These are phyloP conservation scores for Podosphaera leucotricha DNA, from an alignment of 2,329 filamentous ascomycete species.

Conservation along the genomic window DNA sequence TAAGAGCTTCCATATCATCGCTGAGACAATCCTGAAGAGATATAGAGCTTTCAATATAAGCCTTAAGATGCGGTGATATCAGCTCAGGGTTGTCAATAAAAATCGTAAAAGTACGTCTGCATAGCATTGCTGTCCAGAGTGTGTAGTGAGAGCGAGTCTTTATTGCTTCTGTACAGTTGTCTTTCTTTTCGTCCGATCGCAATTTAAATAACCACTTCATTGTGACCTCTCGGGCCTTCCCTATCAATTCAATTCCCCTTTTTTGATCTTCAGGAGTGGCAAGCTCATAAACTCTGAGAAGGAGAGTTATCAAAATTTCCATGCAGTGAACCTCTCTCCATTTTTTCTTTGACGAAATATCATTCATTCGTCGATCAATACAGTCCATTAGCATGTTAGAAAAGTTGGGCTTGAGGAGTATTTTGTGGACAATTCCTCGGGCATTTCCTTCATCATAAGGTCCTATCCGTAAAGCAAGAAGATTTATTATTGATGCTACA, in stretches of 20 bases:
- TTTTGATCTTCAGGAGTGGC: slow-evolving; percentile 3
- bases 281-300: slow-evolving; percentile 19
- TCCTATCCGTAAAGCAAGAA: slow-evolving; percentile 31
- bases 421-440: slow-evolving; percentile 23
- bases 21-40: slow-evolving; percentile 23
- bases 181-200: slow-evolving; percentile 20
- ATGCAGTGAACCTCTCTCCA: slow-evolving; percentile 36
- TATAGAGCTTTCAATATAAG: slow-evolving; percentile 19
- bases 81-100: slow-evolving; percentile 2
- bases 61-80: slow-evolving; percentile 6
- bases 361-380: slow-evolving; percentile 21
- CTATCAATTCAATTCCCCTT: slow-evolving; percentile 16
- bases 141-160: slow-evolving; percentile 21
- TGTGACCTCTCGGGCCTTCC: slow-evolving; percentile 20
- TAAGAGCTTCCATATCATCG: slow-evolving; percentile 17
- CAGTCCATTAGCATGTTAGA: slow-evolving; percentile 23
- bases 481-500: slow-evolving; percentile 24
- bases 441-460: slow-evolving; percentile 17
- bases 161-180: slow-evolving; percentile 17
- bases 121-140: slow-evolving; percentile 31
- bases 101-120: slow-evolving; percentile 21
- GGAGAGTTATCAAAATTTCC: slow-evolving; percentile 29
- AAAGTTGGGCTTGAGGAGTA: slow-evolving; percentile 26
- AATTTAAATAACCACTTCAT: slow-evolving; percentile 26
- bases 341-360: slow-evolving; percentile 21